Base-by-base conservation (phyloP, 441 rosid species). In the Gossypium davidsonii region DNA sequence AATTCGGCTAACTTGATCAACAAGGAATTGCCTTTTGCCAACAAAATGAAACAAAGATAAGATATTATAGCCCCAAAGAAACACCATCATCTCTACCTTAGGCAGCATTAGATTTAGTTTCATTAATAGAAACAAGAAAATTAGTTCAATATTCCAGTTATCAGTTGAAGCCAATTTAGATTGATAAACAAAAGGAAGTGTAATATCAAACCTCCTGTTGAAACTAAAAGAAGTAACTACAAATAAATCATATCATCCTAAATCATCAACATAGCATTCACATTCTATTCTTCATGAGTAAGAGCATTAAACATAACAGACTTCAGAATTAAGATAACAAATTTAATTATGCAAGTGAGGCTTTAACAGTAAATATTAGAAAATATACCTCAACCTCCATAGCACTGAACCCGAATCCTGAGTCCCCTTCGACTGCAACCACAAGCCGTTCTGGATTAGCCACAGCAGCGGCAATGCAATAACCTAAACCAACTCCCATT, bases 401-500 rank as follows among this genome's bases (percentile, higher is more conserved):
- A 26, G 96, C 98, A 59, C 97, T 94, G 82, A 94, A 94, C 67
- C 97, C 94, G 39, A 94, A 94, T 65, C 97, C 97, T 34, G 97
- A 94, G 81, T 94, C 98, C n/a, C 98, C 98, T 85, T 94, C 98
- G 52, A 94, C 98, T 0, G 97, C 95, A 52, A 94, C 92, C 31
- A 91, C 94, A 71, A 94, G 93, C 51, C 90, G 79, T 21, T 87
- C 88, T 72, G 97, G 97, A 68, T 78, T 89, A 77, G 97, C 97
- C 79, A 87, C 87, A 10, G 97, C 96, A 85, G 97, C 97, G 12
- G 98, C 98, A 75, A 94, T 86, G 81, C 97, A 94, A 80, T 92
- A 94, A 10, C 97, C 98, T 81, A 94, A 80, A 63, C 98, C 98
- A 77, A 94, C 97, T 46, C 98, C 97, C 98, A 94, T 94, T 25